Evolutionary conservation across 1,139 yeast genomes (phyloP).

Genomic region (Pichia norvegensis): DNA sequence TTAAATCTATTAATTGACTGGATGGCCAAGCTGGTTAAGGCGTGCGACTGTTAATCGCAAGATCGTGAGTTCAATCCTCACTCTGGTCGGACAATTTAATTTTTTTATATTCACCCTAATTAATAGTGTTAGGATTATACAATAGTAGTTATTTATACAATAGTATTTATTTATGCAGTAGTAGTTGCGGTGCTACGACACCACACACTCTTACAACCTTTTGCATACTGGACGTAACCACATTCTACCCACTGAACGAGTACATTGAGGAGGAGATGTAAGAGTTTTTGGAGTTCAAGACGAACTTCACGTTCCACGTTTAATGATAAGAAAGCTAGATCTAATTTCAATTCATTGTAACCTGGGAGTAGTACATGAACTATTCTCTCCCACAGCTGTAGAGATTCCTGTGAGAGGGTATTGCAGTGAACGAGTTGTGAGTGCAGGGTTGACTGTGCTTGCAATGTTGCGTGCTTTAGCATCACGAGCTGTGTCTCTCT

Average conservation of each 20-base stretch:
- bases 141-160: too few relatives aligned
- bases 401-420: too few relatives aligned
- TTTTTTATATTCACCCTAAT: neutral
- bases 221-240: conserved; percentile 21
- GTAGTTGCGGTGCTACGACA: too few relatives aligned
- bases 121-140: too few relatives aligned
- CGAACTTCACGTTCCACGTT: conserved; percentile 25
- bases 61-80: conserved; percentile 18
- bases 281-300: conserved; percentile 16
- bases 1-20: conserved; percentile 12
- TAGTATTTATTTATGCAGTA: too few relatives aligned
- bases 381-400: neutral
- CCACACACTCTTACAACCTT: conserved; percentile 23
- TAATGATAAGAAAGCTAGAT: conserved; percentile 24
- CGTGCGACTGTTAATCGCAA: conserved; percentile 19
- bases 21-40: conserved; percentile 19
- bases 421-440: too few relatives aligned
- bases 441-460: neutral
- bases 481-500: neutral
- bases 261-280: conserved; percentile 13
- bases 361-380: neutral
- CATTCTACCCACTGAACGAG: conserved; percentile 20
- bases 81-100: conserved; percentile 13
- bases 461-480: neutral
- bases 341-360: conserved; percentile 15